Evolutionary conservation across 345 rosid species (phyloP).

Genomic region (Mercurialis annua): DNA sequence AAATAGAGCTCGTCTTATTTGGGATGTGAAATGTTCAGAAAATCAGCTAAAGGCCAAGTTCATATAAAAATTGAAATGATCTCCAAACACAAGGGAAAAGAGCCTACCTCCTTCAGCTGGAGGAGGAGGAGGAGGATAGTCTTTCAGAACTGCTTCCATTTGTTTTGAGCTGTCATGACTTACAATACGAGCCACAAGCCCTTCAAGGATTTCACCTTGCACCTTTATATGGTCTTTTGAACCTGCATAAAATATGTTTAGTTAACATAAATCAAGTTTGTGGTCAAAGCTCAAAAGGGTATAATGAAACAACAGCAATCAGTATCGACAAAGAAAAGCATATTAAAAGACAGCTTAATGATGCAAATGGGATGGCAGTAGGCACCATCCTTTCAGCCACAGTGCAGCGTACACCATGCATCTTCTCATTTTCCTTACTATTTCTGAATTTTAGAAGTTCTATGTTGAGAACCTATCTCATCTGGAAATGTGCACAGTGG

Average conservation of each 20-base stretch:
- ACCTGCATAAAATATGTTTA: slow-evolving; percentile 37
- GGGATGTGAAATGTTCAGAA: neutral
- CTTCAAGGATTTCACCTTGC: slow-evolving; percentile 97
- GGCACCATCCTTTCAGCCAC: neutral
- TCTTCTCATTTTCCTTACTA: neutral
- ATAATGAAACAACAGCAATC: neutral
- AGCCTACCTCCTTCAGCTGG: slow-evolving; percentile 63
- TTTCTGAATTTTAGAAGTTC: neutral
- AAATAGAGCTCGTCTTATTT: neutral
- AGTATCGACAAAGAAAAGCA: neutral
- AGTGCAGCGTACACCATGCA: neutral
- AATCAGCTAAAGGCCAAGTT: neutral
- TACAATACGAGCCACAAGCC: slow-evolving; percentile 96
- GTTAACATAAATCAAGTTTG: neutral
- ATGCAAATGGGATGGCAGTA: neutral
- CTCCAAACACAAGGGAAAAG: slow-evolving; percentile 2
- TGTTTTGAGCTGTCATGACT: slow-evolving; percentile 70
- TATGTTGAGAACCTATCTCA: neutral
- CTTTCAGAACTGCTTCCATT: slow-evolving; percentile 69
- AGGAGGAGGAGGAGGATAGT: slow-evolving; percentile 61
- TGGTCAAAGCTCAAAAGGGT: neutral
- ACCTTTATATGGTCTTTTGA: slow-evolving; percentile 75
- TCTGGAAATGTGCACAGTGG: neutral
- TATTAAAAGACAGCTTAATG: neutral
- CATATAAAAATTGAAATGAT: neutral